Base-by-base conservation (phyloP, 2,329 filamentous ascomycete species). In the Penicillium decumbens region DNA sequence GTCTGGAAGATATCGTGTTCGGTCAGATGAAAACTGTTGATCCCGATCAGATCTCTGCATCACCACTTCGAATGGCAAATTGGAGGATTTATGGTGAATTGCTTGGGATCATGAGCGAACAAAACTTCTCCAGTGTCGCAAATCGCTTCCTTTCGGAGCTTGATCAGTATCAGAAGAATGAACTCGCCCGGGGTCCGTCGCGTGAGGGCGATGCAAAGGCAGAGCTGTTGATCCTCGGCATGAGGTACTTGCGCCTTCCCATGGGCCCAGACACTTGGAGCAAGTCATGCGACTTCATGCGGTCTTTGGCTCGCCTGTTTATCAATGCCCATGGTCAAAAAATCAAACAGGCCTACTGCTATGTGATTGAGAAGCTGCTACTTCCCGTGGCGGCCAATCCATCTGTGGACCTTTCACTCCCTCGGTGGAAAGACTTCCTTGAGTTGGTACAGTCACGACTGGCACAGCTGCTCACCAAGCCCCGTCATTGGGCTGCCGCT, bases 71-170 rank as follows among this genome's bases (percentile, higher is more conserved):
- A 57, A 83, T 93, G 71, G 88, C 93, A 12, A 98, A 98, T 63
- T 98, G 92, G 92, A 88, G 89, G 51, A 83, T 98, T 2, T 96
- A 96, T 67, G 86, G 89, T 18, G 88, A 95, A 62, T 76, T 98
- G 3, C 80, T 98, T 1, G 93, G 95, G n/a, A 87, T 91, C 33
- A 95, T 98, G 88, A 96, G 93, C 71, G 87, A 88, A 39, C 85
- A 93, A 56, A 92, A 95, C 65, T 97, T 98, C 67, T 75, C 82
- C 13, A 88, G 85, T 48, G 91, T 98, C 40, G 84, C 89, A 3
- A 82, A 84, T 47, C 84, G 89, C 41, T 98, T 95, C 65, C 77
- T 95, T 40, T 75, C 79, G 27, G 91, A 97, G 64, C 77, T 98
- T 4, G 88, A 90, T 49, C 78, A 78, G 28, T 87, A 85, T 8